Percentiles rank a stretch among this genome's conserved stretches.
phyloP scores from a whole-genome alignment of 352 stramenopile genomes.

The Phytophthora foliorum region DNA sequence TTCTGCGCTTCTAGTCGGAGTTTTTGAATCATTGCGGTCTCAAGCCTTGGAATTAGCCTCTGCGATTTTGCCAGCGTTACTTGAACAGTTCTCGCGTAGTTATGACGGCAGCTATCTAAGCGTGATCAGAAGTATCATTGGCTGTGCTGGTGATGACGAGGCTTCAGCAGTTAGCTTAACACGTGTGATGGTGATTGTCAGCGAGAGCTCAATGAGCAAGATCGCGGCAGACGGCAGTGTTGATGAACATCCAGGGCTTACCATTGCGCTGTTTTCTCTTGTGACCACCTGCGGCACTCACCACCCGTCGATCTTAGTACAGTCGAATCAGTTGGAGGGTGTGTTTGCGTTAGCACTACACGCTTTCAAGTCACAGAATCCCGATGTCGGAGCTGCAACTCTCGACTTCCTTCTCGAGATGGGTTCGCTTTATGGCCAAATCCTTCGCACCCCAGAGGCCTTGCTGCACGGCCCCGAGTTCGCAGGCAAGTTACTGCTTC shows the following conservation, averaged over 20 bases:
- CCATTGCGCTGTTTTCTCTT: conserved; percentile 67
- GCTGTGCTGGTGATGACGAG: conserved; percentile 68
- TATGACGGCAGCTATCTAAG: conserved; percentile 67
- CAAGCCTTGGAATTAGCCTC: conserved; percentile 71
- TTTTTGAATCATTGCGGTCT: conserved; percentile 72
- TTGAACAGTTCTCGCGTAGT: conserved; percentile 72
- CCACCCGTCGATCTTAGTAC: conserved; percentile 70
- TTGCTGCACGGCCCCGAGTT: conserved; percentile 60
- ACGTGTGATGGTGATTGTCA: conserved; percentile 71
- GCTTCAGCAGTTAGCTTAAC: conserved; percentile 67
- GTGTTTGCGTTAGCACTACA: conserved; percentile 69
- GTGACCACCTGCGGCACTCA: conserved; percentile 63
- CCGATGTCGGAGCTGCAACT: conserved; percentile 64
- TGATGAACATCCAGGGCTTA: conserved; percentile 62
- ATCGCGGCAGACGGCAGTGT: conserved; percentile 57
- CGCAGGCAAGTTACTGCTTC: conserved; percentile 62
- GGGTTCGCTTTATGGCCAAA: conserved; percentile 75
- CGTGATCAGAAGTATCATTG: conserved; percentile 80
- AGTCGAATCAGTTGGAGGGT: conserved; percentile 73
- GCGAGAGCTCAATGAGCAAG: conserved; percentile 64
- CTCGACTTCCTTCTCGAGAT: conserved; percentile 75
- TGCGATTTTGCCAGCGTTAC: conserved; percentile 66
- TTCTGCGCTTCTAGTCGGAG: conserved; percentile 59
- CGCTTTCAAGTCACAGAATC: conserved; percentile 71
- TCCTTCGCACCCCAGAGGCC: conserved; percentile 64